Percentiles rank a stretch among this genome's conserved stretches.
phyloP scores from a whole-genome alignment of 768 basidiomycete genomes.

The Pisolithus microcarpus region DNA sequence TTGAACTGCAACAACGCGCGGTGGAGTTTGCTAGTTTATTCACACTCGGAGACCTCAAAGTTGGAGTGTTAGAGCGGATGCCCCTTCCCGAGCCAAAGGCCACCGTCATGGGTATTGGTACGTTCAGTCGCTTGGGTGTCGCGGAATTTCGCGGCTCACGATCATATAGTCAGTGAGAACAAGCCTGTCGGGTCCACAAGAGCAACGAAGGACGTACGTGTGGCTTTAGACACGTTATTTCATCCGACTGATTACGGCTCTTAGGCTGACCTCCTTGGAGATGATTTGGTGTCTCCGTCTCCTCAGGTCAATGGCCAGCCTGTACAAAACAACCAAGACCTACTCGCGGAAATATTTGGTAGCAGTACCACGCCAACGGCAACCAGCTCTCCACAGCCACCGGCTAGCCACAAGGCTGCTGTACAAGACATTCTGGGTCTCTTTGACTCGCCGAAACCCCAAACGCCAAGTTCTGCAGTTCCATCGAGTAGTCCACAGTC shows the following conservation, averaged over 20 bases:
- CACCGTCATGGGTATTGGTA: conserved; percentile 92
- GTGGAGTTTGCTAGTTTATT: conserved; percentile 91
- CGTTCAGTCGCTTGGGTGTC: conserved; percentile 15
- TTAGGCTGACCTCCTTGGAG: conserved; percentile 73
- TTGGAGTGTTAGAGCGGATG: conserved; percentile 94
- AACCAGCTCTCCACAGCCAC: conserved; percentile 23
- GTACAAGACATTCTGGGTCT: conserved; percentile 90
- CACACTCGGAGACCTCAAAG: conserved; percentile 62
- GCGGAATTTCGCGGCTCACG: conserved; percentile 1
- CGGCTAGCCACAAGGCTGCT: conserved; percentile 44
- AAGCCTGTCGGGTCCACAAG: conserved; percentile 91
- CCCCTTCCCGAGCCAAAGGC: conserved; percentile 97
- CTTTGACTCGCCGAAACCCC: conserved; percentile 50
- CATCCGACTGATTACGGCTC: conserved; percentile 7
- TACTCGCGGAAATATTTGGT: conserved; percentile 92
- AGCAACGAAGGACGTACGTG: conserved; percentile 61
- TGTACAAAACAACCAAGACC: conserved; percentile 66
- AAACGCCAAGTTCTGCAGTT: conserved; percentile 14
- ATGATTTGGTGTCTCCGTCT: conserved; percentile 48
- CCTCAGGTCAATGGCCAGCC: conserved; percentile 38
- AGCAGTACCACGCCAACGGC: conserved; percentile 27
- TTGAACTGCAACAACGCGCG: conserved; percentile 93
- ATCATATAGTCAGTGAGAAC: conserved; percentile 76
- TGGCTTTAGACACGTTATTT: neutral
- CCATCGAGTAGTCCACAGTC: conserved; percentile 18